Evolutionary conservation across 345 rosid species (phyloP), one percentile per base, ranked within the genome.

Genomic region (Pelargonium nanum): DNA sequence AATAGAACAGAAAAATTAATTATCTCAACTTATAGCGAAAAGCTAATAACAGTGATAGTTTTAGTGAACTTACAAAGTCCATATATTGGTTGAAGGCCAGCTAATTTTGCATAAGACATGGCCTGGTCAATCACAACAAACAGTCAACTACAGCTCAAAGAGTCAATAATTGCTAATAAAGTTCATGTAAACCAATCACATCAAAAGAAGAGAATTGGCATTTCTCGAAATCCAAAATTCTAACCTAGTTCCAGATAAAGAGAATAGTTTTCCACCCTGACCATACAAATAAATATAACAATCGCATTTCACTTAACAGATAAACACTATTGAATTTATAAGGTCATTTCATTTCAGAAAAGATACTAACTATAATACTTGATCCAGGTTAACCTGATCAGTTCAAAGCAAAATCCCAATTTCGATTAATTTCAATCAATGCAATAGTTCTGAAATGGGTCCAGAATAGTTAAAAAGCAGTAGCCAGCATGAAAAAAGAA

Each of bases 91-190:
- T 81, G 79, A 74, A 93, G 91, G 66, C 99, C 97, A 55, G 99
- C 99, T 65, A 93, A 83, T 65, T 90, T 93, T 57, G 99, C 97
- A 72, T 93, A 93, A 45, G 99, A 93, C 97, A 93, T 90, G 57
- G 89, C 91, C 99, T 93, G 95, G 59, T 74, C 77, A 85, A 50
- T 72, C 64, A 62, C 77, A 79, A 68, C 59, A 74, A 68, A 67
- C 23, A 60, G 55, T 61, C 57, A n/a, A n/a, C n/a, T n/a, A n/a
- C n/a, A n/a, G n/a, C n/a, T n/a, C n/a, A n/a, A n/a, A 68, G 50
- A 53, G 25, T 26, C 57, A 72, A 52, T 55, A 24, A 58, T 25
- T 30, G 19, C 44, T 44, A 32, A 59, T 58, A 58, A 20, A 34
- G 4, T 5, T 45, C 62, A 19, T 57, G 26, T 50, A 65, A 26